A percentile compares a stretch with the other conserved stretches of the same genome.
phyloP scores from a whole-genome alignment of 371 early-diverging fungal species.

The Mortierella sp. region DNA sequence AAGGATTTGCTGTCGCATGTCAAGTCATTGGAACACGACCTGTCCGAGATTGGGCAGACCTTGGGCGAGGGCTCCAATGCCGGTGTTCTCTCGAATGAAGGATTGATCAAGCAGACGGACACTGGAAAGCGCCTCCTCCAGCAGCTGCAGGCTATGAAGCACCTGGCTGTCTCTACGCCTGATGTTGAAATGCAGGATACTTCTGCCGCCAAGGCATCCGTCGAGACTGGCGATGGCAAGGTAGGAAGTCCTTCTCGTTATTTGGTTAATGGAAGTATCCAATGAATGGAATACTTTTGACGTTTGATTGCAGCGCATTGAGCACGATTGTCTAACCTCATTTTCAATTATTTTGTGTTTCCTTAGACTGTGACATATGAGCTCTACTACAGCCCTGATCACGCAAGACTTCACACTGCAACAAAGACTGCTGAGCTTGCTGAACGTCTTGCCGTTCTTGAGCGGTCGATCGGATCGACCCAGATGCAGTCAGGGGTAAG shows the following conservation, averaged over 20 bases:
- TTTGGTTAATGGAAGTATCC: background rate
- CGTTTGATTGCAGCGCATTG: background rate
- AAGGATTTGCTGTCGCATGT: conserved; percentile 76
- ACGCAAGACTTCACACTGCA: conserved; percentile 69
- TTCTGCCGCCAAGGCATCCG: conserved; percentile 42
- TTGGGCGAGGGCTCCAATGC: conserved; percentile 56
- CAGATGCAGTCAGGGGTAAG: conserved; percentile 67
- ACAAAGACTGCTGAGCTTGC: conserved; percentile 79
- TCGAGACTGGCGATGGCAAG: conserved; percentile 58
- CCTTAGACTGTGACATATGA: conserved; percentile 79
- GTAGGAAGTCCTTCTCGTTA: conserved; percentile 29
- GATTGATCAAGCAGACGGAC: conserved; percentile 63
- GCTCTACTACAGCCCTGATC: conserved; percentile 81
- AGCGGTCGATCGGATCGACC: conserved; percentile 82
- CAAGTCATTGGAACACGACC: conserved; percentile 74
- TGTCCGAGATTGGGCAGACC: conserved; percentile 69
- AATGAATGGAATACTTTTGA: background rate
- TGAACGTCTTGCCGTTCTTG: conserved; percentile 83
- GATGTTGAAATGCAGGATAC: conserved; percentile 25
- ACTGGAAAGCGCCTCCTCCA: conserved; percentile 74
- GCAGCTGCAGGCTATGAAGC: conserved; percentile 75
- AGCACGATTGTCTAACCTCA: background rate
- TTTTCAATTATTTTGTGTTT: background rate
- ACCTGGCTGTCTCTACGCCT: conserved; percentile 36
- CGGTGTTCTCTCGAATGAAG: conserved; percentile 36